Evolutionary conservation across 2,329 filamentous ascomycete genomes (phyloP), one percentile per base, ranked within the genome.

Genomic region (Cladobotryum protrusum): DNA sequence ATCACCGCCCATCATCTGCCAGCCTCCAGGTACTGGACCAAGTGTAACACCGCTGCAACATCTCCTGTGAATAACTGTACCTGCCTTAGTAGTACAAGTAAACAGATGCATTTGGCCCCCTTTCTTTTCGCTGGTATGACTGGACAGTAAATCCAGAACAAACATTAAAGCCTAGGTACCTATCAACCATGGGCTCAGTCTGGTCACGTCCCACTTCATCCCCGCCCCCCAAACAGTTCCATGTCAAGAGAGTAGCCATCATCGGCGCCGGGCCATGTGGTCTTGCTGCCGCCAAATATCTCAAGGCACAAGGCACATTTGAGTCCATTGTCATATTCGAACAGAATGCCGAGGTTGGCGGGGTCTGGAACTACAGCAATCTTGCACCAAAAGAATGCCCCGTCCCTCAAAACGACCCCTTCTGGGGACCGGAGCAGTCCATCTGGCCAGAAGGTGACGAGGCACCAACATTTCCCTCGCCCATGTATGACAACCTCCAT

Each of bases 231-330:
- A 49, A 54, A 43, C 49, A 49, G 4, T 82, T 81, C 61, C 56
- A 71, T 54, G 75, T 87, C 44, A 75, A 75, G 52, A 79, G 69
- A 42, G 75, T 96, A 56, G 89, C 87, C 57, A 75, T 96, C 53
- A 82, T 96, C 56, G 91, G 91, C 18, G 90, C 87, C 9, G 91
- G 91, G 0, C 87, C 91, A 0, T 81, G 80, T 54, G 91, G 92
- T 4, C 73, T 96, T 4, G 81, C 85, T 20, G 82, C 86, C 19
- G 89, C 89, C 47, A 93, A 89, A 75, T 91, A 91, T 61, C 75
- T 96, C 15, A 65, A 79, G 11, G 88, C 86, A 1, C 89, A 85
- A 75, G 61, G 73, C 35, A 56, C 65, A 1, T 93, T 93, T 61
- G 70, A 82, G 12, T 77, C 73, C 29, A 83, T 97, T 52, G 79